Conservation (phyloP, 176 grass and related monocot species). For the Paspalum vaginatum region DNA sequence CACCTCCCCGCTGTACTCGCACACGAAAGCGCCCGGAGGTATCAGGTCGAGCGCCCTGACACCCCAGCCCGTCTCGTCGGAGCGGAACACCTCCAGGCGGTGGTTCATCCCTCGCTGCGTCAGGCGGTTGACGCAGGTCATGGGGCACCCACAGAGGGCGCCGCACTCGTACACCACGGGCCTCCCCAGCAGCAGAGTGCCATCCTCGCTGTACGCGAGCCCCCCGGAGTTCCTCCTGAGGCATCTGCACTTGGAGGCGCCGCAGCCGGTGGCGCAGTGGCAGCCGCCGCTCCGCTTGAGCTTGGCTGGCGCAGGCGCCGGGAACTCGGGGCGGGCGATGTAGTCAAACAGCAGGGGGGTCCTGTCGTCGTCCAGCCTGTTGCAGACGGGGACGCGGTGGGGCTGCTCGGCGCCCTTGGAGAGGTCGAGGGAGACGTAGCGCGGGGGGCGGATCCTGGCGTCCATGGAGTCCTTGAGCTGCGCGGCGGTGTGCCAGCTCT, state of each 20-base stretch:
- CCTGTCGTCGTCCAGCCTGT: constrained; percentile 59
- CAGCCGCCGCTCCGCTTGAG: constrained; percentile 51
- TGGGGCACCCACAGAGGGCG: constrained; percentile 52
- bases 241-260: constrained; percentile 50
- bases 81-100: constrained; percentile 79
- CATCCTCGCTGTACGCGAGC: constrained; percentile 55
- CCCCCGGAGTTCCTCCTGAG: constrained; percentile 47
- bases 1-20: constrained; percentile 72
- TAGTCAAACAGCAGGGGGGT: constrained; percentile 62
- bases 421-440: constrained; percentile 68
- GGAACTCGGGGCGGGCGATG: constrained; percentile 43
- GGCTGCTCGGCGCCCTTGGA: constrained; percentile 59
- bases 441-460: constrained; percentile 24
- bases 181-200: constrained; percentile 61
- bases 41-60: constrained; percentile 81
- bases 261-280: constrained; percentile 39
- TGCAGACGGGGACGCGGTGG: constrained; percentile 55
- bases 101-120: constrained; percentile 82
- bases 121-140: constrained; percentile 62
- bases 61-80: constrained; percentile 75
- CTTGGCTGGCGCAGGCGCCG: neutral
- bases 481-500: constrained; percentile 45
- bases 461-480: constrained; percentile 57
- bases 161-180: constrained; percentile 87
- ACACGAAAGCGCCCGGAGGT: constrained; percentile 71